Conservation (phyloP, 2,329 filamentous ascomycete species). For the Diaporthe humulicola region DNA sequence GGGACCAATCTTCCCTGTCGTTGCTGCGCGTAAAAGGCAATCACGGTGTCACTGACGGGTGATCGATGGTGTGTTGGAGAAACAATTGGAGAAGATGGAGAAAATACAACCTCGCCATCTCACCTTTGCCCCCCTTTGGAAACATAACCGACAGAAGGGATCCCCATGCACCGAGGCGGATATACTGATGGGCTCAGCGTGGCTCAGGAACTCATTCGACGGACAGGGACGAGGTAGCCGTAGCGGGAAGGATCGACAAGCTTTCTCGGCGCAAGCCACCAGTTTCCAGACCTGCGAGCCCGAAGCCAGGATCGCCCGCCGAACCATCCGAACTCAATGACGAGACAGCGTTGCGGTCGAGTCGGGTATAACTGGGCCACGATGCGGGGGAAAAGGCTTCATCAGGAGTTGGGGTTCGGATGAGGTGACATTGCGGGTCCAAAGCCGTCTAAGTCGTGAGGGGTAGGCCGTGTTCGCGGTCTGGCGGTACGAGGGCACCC, state of each 20-base stretch:
- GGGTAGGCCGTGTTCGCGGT: not conserved
- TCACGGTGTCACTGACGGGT: not conserved
- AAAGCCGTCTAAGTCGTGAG: conserved; percentile 20
- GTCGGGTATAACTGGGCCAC: conserved; percentile 10
- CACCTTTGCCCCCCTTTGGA: not conserved
- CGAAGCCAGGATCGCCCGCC: not conserved
- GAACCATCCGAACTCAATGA: conserved; percentile 4
- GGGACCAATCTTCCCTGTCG: conserved; percentile 1
- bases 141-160: not conserved
- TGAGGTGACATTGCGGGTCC: not conserved
- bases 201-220: not conserved
- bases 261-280: conserved; percentile 11
- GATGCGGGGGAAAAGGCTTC: not conserved
- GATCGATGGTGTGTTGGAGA: conserved; percentile 10
- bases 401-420: not conserved
- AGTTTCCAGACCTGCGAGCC: not conserved
- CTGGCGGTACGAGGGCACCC: not conserved
- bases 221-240: not conserved
- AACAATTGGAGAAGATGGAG: not conserved
- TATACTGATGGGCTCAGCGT: not conserved
- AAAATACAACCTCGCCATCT: conserved; percentile 16
- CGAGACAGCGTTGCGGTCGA: not conserved
- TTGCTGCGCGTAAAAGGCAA: not conserved
- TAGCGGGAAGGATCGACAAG: conserved; percentile 12
- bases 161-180: not conserved